Conservation (phyloP, 2,329 filamentous ascomycete species). For the Diaporthe citriasiana region DNA sequence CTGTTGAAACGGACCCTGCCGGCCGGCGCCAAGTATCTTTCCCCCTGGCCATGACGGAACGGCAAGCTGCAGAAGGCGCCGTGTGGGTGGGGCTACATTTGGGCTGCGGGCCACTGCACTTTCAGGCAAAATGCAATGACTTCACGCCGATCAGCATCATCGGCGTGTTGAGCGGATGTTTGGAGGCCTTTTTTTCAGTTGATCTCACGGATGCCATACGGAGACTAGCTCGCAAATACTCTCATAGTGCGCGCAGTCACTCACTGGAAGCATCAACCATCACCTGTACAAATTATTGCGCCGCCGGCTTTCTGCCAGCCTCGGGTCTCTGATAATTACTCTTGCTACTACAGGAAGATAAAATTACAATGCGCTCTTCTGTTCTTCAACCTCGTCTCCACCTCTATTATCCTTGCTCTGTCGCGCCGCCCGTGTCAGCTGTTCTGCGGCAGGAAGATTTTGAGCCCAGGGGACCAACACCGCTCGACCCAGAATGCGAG, state of each 20-base stretch:
- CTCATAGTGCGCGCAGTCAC: neutral
- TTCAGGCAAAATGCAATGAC: neutral
- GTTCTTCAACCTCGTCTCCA: constrained; percentile 3
- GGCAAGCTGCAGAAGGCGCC: neutral
- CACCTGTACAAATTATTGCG: neutral
- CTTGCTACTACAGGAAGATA: constrained; percentile 30
- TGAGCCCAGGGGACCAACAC: neutral
- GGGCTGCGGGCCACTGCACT: neutral
- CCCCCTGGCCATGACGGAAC: constrained; percentile 14
- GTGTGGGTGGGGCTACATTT: constrained; percentile 9
- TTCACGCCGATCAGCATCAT: neutral
- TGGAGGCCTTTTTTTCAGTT: neutral
- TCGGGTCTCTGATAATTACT: constrained; percentile 16
- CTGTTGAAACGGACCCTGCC: constrained; percentile 2
- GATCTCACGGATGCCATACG: neutral
- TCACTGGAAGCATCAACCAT: neutral
- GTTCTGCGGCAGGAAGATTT: constrained; percentile 1
- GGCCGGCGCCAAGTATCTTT: neutral
- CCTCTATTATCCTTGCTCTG: constrained; percentile 19
- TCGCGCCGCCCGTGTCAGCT: neutral
- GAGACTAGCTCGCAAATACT: neutral
- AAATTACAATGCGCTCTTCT: constrained; percentile 28
- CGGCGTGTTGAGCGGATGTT: too few relatives aligned
- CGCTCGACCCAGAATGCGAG: neutral
- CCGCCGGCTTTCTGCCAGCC: constrained; percentile 21